Conservation (phyloP, 352 stramenopile species). For the Globisporangium nunn region DNA sequence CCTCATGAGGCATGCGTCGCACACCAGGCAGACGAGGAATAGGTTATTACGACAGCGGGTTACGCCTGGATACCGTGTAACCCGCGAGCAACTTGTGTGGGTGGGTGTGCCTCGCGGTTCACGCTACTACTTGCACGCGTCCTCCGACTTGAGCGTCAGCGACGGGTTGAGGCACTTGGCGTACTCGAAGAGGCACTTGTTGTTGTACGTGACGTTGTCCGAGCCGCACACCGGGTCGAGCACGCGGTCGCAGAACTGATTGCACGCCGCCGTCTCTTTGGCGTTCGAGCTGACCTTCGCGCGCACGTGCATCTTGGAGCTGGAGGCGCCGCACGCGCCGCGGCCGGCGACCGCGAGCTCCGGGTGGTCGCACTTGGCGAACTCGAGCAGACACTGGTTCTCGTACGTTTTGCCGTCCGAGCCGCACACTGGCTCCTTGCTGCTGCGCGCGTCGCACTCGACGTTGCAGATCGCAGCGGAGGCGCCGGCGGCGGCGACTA, state of each 20-base stretch:
- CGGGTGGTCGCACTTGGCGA: constrained; percentile 13
- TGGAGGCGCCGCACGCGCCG: constrained; percentile 1
- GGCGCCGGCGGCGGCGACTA: not conserved
- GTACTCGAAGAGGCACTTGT: constrained; percentile 16
- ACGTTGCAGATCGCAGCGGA: constrained; percentile 7
- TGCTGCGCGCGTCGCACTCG: constrained; percentile 15
- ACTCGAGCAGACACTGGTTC: constrained; percentile 15
- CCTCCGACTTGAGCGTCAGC: constrained; percentile 6
- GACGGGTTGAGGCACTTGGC: constrained; percentile 9
- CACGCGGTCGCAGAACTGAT: constrained; percentile 10
- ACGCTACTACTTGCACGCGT: not conserved
- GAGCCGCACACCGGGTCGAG: constrained; percentile 11
- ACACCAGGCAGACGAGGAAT: not conserved
- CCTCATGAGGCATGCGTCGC: too few relatives aligned
- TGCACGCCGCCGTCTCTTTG: constrained; percentile 3
- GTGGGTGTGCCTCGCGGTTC: too few relatives aligned
- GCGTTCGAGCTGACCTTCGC: constrained; percentile 6
- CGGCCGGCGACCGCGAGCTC: constrained; percentile 2
- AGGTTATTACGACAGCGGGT: not conserved
- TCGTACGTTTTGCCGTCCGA: constrained; percentile 13
- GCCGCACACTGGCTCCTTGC: constrained; percentile 11
- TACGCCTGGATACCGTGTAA: not conserved
- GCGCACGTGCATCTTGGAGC: constrained; percentile 4
- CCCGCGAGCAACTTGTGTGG: not conserved
- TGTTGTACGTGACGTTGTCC: constrained; percentile 15